A percentile compares a stretch with the other conserved stretches of the same genome.
Evolutionary conservation across 2,329 filamentous ascomycete species (phyloP).

Genomic region (Aspergillus ustus): DNA sequence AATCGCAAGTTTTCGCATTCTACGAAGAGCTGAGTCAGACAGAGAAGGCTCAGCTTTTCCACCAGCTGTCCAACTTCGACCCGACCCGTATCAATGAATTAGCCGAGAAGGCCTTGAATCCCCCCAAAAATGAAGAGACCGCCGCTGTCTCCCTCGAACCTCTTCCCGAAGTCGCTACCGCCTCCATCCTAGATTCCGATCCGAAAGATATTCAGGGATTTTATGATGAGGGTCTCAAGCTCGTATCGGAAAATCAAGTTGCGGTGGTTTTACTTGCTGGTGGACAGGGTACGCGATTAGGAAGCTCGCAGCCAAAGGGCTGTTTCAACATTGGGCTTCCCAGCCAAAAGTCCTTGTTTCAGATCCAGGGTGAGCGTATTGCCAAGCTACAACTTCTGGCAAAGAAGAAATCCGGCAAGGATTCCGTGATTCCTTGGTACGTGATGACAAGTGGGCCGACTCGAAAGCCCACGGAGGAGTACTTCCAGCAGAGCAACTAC

Average conservation of each 20-base stretch:
- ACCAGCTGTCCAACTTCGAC: conserved; percentile 81
- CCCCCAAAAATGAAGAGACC: conserved; percentile 62
- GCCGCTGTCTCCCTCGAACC: conserved; percentile 71
- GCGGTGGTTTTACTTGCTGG: conserved; percentile 95
- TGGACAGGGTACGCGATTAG: conserved; percentile 91
- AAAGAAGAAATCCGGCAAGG: conserved; percentile 66
- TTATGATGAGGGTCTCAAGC: conserved; percentile 72
- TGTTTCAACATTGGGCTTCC: conserved; percentile 96
- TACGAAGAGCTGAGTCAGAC: conserved; percentile 75
- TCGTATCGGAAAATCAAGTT: conserved; percentile 71
- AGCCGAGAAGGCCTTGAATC: conserved; percentile 79
- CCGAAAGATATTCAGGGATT: conserved; percentile 77
- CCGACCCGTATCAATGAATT: conserved; percentile 87
- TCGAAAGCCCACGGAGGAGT: conserved; percentile 85
- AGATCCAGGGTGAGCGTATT: conserved; percentile 96
- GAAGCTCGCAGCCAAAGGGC: conserved; percentile 94
- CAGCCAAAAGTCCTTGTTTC: conserved; percentile 92
- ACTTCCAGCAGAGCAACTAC: conserved; percentile 87
- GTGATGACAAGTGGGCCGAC: conserved; percentile 99
- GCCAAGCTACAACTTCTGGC: conserved; percentile 82
- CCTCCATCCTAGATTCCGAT: conserved; percentile 89
- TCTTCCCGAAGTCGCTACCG: conserved; percentile 81
- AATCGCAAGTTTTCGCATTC: conserved; percentile 85
- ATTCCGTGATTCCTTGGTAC: conserved; percentile 87
- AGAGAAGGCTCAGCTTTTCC: conserved; percentile 78